Percentiles rank a stretch among this genome's conserved stretches.
Evolutionary conservation across 768 basidiomycete species (phyloP).

Genomic region (Amanita phalloides): DNA sequence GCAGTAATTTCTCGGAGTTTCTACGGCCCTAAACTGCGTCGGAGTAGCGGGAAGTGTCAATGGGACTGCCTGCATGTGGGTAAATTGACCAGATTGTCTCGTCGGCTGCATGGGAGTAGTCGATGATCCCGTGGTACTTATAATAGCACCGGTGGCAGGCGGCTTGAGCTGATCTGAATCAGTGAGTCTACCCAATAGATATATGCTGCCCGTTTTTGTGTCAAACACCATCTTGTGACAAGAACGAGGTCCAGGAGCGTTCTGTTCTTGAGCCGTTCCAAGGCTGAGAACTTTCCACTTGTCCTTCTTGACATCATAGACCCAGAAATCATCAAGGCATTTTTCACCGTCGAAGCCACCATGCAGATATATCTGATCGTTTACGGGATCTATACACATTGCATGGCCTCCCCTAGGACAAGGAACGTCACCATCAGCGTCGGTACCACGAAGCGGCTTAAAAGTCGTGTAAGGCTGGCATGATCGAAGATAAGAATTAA

Average conservation of each 20-base stretch:
- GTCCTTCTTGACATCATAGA: conserved; percentile 47
- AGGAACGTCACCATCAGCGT: conserved; percentile 57
- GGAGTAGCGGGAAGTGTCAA: conserved; percentile 2
- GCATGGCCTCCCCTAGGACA: conserved; percentile 67
- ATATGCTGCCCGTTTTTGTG: conserved; percentile 56
- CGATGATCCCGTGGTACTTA: neutral
- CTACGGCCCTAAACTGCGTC: conserved; percentile 2
- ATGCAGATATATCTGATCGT: conserved; percentile 59
- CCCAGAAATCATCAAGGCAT: conserved; percentile 74
- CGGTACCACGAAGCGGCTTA: conserved; percentile 47
- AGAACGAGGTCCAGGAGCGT: conserved; percentile 61
- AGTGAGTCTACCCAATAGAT: conserved; percentile 58
- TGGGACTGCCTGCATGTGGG: neutral
- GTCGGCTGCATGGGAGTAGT: neutral
- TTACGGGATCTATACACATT: conserved; percentile 64
- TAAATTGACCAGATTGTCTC: neutral
- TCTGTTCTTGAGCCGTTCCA: conserved; percentile 40
- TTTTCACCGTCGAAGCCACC: conserved; percentile 73
- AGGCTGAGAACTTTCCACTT: conserved; percentile 53
- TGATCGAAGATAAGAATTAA: conserved; percentile 45
- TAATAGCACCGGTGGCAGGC: conserved; percentile 5
- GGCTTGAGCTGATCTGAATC: conserved; percentile 37
- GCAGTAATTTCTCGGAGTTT: conserved; percentile 23
- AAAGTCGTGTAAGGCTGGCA: conserved; percentile 53
- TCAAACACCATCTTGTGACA: conserved; percentile 84